phyloP scores from a whole-genome alignment of 305 asterid genomes.

The Fraxinus angustifolia region DNA sequence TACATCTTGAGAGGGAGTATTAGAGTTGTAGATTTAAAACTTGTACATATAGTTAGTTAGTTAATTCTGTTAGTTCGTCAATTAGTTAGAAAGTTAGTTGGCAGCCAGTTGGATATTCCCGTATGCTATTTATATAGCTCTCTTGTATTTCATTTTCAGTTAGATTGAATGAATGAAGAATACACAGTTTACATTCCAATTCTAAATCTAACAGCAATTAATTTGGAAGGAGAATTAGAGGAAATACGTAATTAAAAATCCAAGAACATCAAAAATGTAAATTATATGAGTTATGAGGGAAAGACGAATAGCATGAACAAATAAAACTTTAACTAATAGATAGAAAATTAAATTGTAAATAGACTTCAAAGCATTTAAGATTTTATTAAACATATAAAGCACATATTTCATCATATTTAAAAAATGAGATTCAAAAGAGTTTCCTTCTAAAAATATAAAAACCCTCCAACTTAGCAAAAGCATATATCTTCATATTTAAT shows the following conservation, averaged over 20 bases:
- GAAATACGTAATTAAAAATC: background rate
- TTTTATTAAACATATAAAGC: background rate
- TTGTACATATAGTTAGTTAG: background rate
- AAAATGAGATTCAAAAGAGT: background rate
- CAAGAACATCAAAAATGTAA: background rate
- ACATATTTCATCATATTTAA: background rate
- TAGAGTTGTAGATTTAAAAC: background rate
- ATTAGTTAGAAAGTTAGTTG: background rate
- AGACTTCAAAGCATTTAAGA: background rate
- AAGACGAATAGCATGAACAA: background rate
- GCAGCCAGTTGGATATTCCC: background rate
- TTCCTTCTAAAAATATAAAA: background rate
- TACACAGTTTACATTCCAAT: background rate
- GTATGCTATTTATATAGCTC: background rate
- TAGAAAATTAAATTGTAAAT: background rate
- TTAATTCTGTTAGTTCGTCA: background rate
- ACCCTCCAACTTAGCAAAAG: background rate
- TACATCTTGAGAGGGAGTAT: background rate
- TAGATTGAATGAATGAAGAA: background rate
- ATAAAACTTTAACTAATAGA: background rate
- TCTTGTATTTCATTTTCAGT: background rate
- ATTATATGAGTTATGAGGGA: background rate
- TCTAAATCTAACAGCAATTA: background rate
- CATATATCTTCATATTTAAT: background rate
- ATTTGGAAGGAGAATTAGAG: background rate